phyloP scores from a whole-genome alignment of 176 grass and related monocot genomes.

The Oryza punctata region DNA sequence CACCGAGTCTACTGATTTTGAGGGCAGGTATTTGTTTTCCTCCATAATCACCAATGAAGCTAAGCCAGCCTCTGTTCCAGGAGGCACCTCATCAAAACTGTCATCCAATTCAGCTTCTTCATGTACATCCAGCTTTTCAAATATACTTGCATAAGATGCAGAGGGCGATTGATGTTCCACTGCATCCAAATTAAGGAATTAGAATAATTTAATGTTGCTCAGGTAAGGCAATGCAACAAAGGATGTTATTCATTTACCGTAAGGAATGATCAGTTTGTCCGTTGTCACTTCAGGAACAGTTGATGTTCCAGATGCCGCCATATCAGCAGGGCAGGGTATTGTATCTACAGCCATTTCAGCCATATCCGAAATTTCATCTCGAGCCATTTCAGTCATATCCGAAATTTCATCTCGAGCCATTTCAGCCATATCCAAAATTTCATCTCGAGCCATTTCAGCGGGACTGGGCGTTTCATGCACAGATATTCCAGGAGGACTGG shows the following conservation, averaged over 20 bases:
- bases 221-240: slow-evolving; percentile 28
- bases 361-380: slow-evolving; percentile 21
- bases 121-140: slow-evolving; percentile 59
- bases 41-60: slow-evolving; percentile 30
- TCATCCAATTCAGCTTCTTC: slow-evolving; percentile 47
- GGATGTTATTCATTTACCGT: slow-evolving; percentile 38
- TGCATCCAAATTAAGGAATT: slow-evolving; percentile 43
- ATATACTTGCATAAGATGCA: slow-evolving; percentile 58
- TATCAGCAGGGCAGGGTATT: slow-evolving; percentile 24
- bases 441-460: slow-evolving; percentile 33
- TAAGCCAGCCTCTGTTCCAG: slow-evolving; percentile 58
- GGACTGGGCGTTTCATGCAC: background rate
- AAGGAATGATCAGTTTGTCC: slow-evolving; percentile 27
- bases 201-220: slow-evolving; percentile 35
- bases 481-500: slow-evolving; percentile 31
- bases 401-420: no score
- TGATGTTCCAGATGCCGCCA: slow-evolving; percentile 18
- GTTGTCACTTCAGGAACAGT: slow-evolving; percentile 34
- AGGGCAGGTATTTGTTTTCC: slow-evolving; percentile 53
- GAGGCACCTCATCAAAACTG: slow-evolving; percentile 67
- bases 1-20: slow-evolving; percentile 34
- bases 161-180: slow-evolving; percentile 33
- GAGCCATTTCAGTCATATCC: slow-evolving; percentile 18
- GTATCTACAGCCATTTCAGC: slow-evolving; percentile 27
- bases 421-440: no score